These are phyloP conservation scores for Spathaspora sp. DNA, from an alignment of 1,139 yeast genomes.

Conservation along the genomic window DNA sequence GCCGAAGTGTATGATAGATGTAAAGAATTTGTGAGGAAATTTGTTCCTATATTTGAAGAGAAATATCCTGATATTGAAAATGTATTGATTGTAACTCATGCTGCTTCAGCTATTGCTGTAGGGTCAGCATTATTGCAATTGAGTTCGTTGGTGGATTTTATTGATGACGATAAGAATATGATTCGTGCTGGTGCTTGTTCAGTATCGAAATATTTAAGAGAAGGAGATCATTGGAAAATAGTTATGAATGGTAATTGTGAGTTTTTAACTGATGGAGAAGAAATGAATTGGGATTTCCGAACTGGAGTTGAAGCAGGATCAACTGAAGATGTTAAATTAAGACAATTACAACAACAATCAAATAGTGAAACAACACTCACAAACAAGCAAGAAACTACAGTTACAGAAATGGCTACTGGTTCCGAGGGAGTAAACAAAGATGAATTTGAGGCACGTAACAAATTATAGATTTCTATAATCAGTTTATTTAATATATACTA, in stretches of 20 bases:
- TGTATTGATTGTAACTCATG: conserved; percentile 71
- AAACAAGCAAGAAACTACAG: conserved; percentile 15
- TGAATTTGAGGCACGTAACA: conserved; percentile 38
- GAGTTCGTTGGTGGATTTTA: conserved; percentile 43
- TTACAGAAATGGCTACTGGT: conserved; percentile 22
- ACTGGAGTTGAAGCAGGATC: conserved; percentile 73
- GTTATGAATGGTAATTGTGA: conserved; percentile 68
- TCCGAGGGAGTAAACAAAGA: conserved; percentile 21
- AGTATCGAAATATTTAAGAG: conserved; percentile 36
- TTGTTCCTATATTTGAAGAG: conserved; percentile 52
- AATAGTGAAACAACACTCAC: background rate
- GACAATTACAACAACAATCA: conserved; percentile 17
- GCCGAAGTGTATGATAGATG: conserved; percentile 61
- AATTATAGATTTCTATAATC: conserved; percentile 1
- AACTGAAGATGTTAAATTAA: conserved; percentile 63
- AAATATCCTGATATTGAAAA: conserved; percentile 55
- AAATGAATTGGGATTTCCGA: conserved; percentile 86
- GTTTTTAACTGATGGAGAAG: conserved; percentile 74
- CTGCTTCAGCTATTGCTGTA: conserved; percentile 78
- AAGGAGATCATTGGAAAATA: conserved; percentile 45
- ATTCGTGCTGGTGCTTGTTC: conserved; percentile 51
- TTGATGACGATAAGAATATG: conserved; percentile 42
- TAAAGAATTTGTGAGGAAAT: conserved; percentile 44
- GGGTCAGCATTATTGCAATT: conserved; percentile 66
- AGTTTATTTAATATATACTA: background rate